These are phyloP conservation scores for Austropuccinia psidii DNA, from an alignment of 1,284 basidiomycete species.

Conservation along the genomic window DNA sequence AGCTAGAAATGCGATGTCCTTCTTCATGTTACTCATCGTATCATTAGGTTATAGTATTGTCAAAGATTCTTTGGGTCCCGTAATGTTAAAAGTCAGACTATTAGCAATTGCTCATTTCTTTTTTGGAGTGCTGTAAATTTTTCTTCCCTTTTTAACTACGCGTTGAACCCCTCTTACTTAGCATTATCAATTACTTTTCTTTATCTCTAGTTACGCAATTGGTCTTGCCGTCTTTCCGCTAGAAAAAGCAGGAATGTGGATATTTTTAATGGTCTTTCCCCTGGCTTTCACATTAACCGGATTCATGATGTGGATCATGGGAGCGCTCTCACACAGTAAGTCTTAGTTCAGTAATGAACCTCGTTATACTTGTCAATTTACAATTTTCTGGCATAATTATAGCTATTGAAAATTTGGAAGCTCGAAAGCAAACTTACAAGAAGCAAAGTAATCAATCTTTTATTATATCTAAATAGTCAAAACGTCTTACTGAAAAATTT, in stretches of 20 bases:
- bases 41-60: conserved; percentile 44
- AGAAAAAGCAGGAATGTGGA: conserved; percentile 53
- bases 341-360: not conserved
- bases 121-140: conserved; percentile 67
- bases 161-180: conserved; percentile 30
- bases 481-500: conserved; percentile 53
- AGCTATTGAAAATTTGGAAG: conserved; percentile 32
- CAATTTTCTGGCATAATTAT: not conserved
- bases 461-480: not conserved
- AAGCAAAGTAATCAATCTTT: conserved; percentile 15
- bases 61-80: conserved; percentile 59
- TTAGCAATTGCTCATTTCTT: conserved; percentile 77
- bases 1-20: conserved; percentile 81
- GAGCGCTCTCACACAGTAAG: conserved; percentile 32
- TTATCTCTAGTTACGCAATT: conserved; percentile 64
- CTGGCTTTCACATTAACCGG: conserved; percentile 85
- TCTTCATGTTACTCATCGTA: conserved; percentile 90
- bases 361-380: not conserved
- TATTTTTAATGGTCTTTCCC: conserved; percentile 68
- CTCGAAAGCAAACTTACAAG: conserved; percentile 36
- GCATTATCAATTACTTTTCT: not conserved
- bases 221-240: conserved; percentile 85
- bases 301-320: conserved; percentile 84
- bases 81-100: conserved; percentile 68
- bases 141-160: conserved; percentile 38